Base-by-base conservation (phyloP, 1,139 yeast species). In the Suhomyces ambrosiae region DNA sequence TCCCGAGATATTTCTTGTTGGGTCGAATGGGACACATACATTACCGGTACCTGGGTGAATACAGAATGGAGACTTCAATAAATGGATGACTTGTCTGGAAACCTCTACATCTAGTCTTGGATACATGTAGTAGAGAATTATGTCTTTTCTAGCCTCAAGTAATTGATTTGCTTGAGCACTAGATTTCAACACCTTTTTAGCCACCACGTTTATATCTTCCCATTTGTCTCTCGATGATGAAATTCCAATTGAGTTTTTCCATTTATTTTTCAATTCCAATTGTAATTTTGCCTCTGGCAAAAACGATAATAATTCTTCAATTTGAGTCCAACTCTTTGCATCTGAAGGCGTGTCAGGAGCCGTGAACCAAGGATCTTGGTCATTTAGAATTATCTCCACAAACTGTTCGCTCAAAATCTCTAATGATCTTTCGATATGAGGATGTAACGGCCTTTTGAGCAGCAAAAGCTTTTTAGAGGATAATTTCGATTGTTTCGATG, bases 11-110 rank as follows among this genome's bases (percentile, higher is more conserved):
- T 76, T 50, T 55, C 58, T 24, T 47, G 55, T 15, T 1, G 86
- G 80, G 53, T 83, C 86, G 52, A 92, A 89, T 0, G 98, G 97
- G 6, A 94, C 97, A 78, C 98, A 92, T 4, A 92, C 86, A 51
- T 89, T 86, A n/a, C 97, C 97, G 0, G 99, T 94, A 5, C 89
- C 82, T 1, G 99, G 99, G 58, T 92, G 99, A 33, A 92, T 82
- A 68, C 97, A 92, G 60, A 94, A 92, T n/a, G 99, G 99, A 1
- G 97, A 86, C 58, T 92, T 92, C 53, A 92, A 76, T 65, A 92
- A 82, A 68, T 92, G 99, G 61, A 82, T 87, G 50, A 90, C 71
- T 59, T 86, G 95, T 49, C 84, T 77, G 7, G 98, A 86, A 28
- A 92, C 99, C 60, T 90, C 95, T 37, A 86, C 80, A 76, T 92